Evolutionary conservation across 805 yeast species (phyloP).

Genomic region (Candida palmyrensis): DNA sequence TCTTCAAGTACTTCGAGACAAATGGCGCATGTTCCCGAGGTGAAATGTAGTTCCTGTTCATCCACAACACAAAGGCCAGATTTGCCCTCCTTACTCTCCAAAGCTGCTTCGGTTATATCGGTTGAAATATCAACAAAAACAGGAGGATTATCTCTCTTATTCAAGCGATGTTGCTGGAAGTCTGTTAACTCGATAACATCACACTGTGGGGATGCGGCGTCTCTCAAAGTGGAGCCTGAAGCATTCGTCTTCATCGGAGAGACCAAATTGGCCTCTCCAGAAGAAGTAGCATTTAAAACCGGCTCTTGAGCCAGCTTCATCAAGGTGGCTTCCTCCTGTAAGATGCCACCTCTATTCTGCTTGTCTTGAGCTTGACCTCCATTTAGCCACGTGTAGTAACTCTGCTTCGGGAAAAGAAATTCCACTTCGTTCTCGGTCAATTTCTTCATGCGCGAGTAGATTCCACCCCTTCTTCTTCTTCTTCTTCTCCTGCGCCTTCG

Average conservation of each 20-base stretch:
- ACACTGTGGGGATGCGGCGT: neutral
- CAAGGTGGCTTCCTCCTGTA: conserved; percentile 27
- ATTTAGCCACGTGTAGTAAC: conserved; percentile 55
- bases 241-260: neutral
- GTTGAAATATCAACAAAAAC: neutral
- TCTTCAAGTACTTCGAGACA: conserved; percentile 65
- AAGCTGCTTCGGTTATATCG: conserved; percentile 1
- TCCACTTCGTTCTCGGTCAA: conserved; percentile 56
- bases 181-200: neutral
- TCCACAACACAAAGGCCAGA: conserved; percentile 1
- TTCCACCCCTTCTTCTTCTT: conserved; percentile 34
- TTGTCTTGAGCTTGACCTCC: conserved; percentile 55
- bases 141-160: neutral
- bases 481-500: conserved; percentile 28
- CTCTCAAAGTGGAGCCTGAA: neutral
- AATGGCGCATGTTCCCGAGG: conserved; percentile 73
- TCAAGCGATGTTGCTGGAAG: neutral
- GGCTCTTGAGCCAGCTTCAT: neutral
- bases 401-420: conserved; percentile 50
- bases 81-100: conserved; percentile 6
- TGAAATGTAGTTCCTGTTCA: conserved; percentile 39
- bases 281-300: conserved; percentile 2
- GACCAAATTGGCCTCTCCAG: conserved; percentile 2
- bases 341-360: conserved; percentile 38
- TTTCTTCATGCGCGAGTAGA: conserved; percentile 45